Evolutionary conservation across 768 basidiomycete species (phyloP).

Genomic region (Trametes cingulata): DNA sequence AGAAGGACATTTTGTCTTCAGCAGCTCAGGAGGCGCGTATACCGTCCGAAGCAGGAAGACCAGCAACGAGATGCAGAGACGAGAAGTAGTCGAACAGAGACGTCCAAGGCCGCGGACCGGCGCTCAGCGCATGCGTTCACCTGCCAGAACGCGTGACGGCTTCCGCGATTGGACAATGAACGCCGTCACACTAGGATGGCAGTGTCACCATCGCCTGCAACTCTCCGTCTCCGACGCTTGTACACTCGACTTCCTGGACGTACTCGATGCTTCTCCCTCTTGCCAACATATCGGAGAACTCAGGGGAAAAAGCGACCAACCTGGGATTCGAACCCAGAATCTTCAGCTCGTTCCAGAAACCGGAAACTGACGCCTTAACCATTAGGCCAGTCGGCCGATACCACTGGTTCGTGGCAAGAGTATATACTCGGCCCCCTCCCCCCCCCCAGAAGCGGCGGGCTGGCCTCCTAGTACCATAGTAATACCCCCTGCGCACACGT

Average conservation of each 20-base stretch:
- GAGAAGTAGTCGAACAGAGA: not conserved
- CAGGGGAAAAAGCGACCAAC: slow-evolving; percentile 48
- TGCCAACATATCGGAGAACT: no score
- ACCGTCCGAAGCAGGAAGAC: not conserved
- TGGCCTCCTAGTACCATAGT: no score
- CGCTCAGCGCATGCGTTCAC: not conserved
- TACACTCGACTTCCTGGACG: no score
- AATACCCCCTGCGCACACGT: no score
- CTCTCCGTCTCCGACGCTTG: no score
- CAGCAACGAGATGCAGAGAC: not conserved
- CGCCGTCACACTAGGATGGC: slow-evolving; percentile 1
- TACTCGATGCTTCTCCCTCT: no score
- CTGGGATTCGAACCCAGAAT: slow-evolving; percentile 66
- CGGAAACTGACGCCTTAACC: slow-evolving; percentile 67
- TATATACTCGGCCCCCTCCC: no score
- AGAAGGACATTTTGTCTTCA: slow-evolving; percentile 44
- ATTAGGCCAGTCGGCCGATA: slow-evolving; percentile 59
- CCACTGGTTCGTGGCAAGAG: not conserved
- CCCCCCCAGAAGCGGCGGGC: no score
- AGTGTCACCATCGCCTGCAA: no score
- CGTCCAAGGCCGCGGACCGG: not conserved
- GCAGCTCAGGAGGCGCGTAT: not conserved
- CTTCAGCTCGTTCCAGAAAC: slow-evolving; percentile 46
- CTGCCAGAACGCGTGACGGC: slow-evolving; percentile 16
- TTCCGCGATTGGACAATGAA: slow-evolving; percentile 26